These are phyloP conservation scores for Sclerotinia glacialis DNA, from an alignment of 2,329 filamentous ascomycete genomes.

Conservation along the genomic window DNA sequence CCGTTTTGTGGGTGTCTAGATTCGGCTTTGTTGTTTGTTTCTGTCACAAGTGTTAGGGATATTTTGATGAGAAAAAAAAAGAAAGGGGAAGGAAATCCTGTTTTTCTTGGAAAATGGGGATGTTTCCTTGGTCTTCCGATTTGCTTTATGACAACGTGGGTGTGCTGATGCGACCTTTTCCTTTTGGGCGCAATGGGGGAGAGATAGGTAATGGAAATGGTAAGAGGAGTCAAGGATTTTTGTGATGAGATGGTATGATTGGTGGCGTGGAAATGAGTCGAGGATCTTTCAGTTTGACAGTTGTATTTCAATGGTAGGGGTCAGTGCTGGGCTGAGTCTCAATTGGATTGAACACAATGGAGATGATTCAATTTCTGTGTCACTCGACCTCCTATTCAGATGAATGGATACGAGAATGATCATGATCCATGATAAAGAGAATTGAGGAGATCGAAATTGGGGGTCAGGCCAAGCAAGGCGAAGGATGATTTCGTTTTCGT, in stretches of 20 bases:
- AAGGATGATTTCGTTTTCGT: constrained; percentile 20
- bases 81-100: neutral
- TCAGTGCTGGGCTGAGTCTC: constrained; percentile 11
- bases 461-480: constrained; percentile 13
- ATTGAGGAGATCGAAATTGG: neutral
- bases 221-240: neutral
- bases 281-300: neutral
- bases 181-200: neutral
- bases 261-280: constrained; percentile 4
- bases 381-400: constrained; percentile 2
- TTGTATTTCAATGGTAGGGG: neutral
- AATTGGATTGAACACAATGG: neutral
- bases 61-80: neutral
- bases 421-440: constrained; percentile 1
- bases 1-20: constrained; percentile 8
- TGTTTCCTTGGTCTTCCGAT: neutral
- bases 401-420: constrained; percentile 6
- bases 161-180: neutral
- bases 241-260: constrained; percentile 14
- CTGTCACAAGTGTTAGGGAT: neutral
- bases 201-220: constrained; percentile 9
- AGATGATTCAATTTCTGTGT: constrained; percentile 9
- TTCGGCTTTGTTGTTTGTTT: neutral
- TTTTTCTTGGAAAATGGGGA: neutral
- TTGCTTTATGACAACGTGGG: neutral